Conservation (phyloP, 495 filamentous ascomycete species). For the Penicillium samsonianum region DNA sequence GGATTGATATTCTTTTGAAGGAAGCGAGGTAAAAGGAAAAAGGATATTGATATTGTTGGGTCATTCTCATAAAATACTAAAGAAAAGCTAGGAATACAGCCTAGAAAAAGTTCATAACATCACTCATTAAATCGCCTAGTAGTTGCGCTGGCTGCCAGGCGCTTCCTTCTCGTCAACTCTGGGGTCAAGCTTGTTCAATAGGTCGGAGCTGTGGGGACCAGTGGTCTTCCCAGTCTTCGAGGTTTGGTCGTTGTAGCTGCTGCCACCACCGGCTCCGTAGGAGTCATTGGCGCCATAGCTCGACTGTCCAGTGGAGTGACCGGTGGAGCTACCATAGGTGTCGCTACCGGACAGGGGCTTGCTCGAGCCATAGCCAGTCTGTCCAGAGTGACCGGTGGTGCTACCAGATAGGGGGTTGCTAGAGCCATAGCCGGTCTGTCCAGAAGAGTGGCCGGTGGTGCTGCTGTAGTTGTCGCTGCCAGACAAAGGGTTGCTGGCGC, state of each 20-base stretch:
- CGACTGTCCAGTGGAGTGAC: constrained; percentile 17
- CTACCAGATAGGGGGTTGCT: neutral
- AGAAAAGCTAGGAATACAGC: constrained; percentile 1
- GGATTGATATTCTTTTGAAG: neutral
- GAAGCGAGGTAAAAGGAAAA: neutral
- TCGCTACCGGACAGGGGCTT: constrained; percentile 1
- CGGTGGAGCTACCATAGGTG: constrained; percentile 14
- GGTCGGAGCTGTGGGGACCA: constrained; percentile 37
- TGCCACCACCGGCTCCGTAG: constrained; percentile 19
- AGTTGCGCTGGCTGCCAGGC: constrained; percentile 2
- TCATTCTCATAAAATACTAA: constrained; percentile 1
- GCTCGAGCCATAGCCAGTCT: constrained; percentile 1
- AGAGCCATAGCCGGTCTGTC: neutral
- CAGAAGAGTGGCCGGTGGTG: constrained; percentile 1
- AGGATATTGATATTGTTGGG: neutral
- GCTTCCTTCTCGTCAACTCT: constrained; percentile 35
- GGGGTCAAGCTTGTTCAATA: constrained; percentile 54
- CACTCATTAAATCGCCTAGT: constrained; percentile 1
- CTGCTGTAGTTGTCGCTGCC: neutral
- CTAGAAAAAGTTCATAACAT: neutral
- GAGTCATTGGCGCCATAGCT: constrained; percentile 28
- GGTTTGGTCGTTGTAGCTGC: constrained; percentile 29
- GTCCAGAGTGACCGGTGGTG: neutral
- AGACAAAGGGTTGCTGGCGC: neutral
- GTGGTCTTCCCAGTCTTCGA: constrained; percentile 13